Evolutionary conservation across 2,329 filamentous ascomycete genomes (phyloP).

Genomic region (Epichloe hybrida): DNA sequence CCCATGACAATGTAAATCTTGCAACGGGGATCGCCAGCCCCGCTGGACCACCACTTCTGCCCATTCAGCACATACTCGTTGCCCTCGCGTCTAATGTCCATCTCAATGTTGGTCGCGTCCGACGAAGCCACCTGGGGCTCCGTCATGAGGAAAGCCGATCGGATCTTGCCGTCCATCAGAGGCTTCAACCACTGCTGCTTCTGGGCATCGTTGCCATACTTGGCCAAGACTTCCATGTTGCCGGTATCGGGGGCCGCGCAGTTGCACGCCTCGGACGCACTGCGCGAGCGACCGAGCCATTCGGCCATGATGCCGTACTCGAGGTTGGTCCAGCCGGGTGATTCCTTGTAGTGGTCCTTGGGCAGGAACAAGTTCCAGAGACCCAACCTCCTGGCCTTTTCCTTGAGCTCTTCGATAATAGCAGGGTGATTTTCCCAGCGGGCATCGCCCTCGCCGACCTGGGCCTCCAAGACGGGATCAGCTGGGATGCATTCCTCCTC

Average conservation of each 20-base stretch:
- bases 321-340: slow-evolving; percentile 84
- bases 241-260: slow-evolving; percentile 85
- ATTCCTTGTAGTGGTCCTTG: slow-evolving; percentile 89
- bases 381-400: slow-evolving; percentile 65
- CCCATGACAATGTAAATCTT: slow-evolving; percentile 94
- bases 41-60: slow-evolving; percentile 98
- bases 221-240: slow-evolving; percentile 90
- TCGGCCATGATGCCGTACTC: slow-evolving; percentile 98
- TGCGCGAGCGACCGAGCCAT: slow-evolving; percentile 73
- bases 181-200: slow-evolving; percentile 75
- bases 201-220: slow-evolving; percentile 76
- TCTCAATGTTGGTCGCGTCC: slow-evolving; percentile 84
- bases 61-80: slow-evolving; percentile 88
- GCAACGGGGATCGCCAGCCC: slow-evolving; percentile 85
- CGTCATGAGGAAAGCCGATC: slow-evolving; percentile 88
- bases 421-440: slow-evolving; percentile 71
- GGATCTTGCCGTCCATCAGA: slow-evolving; percentile 70
- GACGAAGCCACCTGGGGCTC: slow-evolving; percentile 79
- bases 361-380: slow-evolving; percentile 99
- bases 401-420: slow-evolving; percentile 82
- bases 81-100: slow-evolving; percentile 71
- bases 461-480: slow-evolving; percentile 67
- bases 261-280: slow-evolving; percentile 78
- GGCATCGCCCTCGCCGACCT: slow-evolving; percentile 60
- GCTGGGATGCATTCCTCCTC: slow-evolving; percentile 88